Base-by-base conservation (phyloP, 805 yeast genomes). In the Wickerhamomyces chaumierensis region DNA sequence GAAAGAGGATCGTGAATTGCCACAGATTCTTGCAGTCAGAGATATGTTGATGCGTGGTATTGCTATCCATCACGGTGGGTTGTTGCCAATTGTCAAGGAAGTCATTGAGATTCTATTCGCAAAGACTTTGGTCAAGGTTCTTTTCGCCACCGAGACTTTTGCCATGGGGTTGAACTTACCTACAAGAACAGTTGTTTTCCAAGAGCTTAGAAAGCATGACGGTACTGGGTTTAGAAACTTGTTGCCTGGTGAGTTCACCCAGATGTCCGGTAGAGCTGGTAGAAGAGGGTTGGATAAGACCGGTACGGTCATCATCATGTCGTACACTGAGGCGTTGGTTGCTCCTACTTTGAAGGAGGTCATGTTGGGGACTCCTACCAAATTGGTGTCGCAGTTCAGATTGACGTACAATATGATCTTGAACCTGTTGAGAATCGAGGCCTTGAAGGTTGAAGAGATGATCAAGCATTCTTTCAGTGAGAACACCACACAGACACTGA, bases 251-350 rank as follows among this genome's bases (percentile, higher is more conserved):
- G 98, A 92, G 57, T 92, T 90, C 56, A 92, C 97, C 0, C 98
- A 90, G 61, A 92, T 92, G 98, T 88, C 96, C 0, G 98, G 98
- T 34, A 74, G 98, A 60, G 98, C 98, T 0, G 98, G 98, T 43
- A 78, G 98, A 63, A 78, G 98, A 66, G 98, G 98, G 28, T 63
- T 92, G 46, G 98, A 92, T 64, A 64, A 77, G 17, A 85, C 83
- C 0, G 98, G 98, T 54, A 90, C 96, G 0, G 98, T 92, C 12
- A 86, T 92, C 44, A 76, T 88, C 6, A 86, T 92, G 94, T 69
- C 94, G 3, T 83, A 80, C 51, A 77, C 72, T 36, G 72, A 73
- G 19, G 85, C 92, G 1, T 49, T 80, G 16, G 66, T 67, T 5
- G 66, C 66, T 16, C 54, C 67, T 1, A 72, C 75, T 14, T 75